Evolutionary conservation across 2,329 filamentous ascomycete species (phyloP).

Genomic region (Periconia digitata): DNA sequence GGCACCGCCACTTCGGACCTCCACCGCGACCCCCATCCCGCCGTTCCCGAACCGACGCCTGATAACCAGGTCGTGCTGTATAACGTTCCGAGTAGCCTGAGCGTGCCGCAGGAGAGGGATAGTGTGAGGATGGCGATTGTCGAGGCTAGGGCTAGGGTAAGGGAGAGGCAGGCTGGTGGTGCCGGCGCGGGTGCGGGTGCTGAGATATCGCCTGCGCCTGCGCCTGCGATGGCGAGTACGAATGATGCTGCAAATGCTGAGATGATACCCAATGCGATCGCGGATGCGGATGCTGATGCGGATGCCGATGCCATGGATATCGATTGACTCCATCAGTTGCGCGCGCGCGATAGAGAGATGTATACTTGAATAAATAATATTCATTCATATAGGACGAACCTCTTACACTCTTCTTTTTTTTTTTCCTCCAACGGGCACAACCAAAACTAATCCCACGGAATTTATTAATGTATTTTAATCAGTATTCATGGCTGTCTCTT

Average conservation of each 20-base stretch:
- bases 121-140: constrained; percentile 81
- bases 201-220: too few relatives aligned
- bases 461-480: too few relatives aligned
- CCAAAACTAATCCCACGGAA: too few relatives aligned
- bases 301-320: constrained; percentile 70
- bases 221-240: neutral
- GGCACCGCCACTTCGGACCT: too few relatives aligned
- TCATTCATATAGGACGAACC: too few relatives aligned
- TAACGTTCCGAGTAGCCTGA: constrained; percentile 73
- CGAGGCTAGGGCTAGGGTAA: constrained; percentile 70
- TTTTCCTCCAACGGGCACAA: too few relatives aligned
- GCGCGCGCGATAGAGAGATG: neutral
- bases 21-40: constrained; percentile 43
- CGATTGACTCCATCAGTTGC: constrained; percentile 44
- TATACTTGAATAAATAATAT: too few relatives aligned
- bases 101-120: constrained; percentile 69
- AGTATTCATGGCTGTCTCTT: too few relatives aligned
- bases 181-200: neutral
- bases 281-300: constrained; percentile 13
- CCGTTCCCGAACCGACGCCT: constrained; percentile 29
- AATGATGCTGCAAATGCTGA: constrained; percentile 5
- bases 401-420: too few relatives aligned
- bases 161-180: constrained; percentile 56
- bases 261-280: neutral
- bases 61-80: constrained; percentile 78